phyloP scores from a whole-genome alignment of 2,329 filamentous ascomycete species.

The Macroventuria anomochaeta region DNA sequence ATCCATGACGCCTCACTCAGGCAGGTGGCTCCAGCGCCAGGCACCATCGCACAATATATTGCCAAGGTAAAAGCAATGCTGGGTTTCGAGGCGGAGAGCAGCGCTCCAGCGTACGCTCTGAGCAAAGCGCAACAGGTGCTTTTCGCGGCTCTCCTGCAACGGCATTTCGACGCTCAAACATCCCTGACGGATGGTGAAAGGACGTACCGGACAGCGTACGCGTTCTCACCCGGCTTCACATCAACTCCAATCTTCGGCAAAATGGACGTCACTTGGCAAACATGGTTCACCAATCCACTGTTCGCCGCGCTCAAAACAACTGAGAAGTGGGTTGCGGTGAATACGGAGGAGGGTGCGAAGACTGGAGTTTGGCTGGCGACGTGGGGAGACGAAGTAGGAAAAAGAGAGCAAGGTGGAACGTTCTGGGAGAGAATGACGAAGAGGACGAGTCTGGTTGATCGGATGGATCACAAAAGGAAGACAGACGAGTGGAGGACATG shows the following conservation, averaged over 20 bases:
- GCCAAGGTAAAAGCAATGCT: not conserved
- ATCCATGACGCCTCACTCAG: not conserved
- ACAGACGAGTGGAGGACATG: constrained; percentile 15
- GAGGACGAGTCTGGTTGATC: constrained; percentile 17
- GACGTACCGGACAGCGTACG: constrained; percentile 9
- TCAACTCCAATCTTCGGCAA: constrained; percentile 21
- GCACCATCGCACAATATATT: not conserved
- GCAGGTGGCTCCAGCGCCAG: not conserved
- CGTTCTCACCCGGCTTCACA: constrained; percentile 22
- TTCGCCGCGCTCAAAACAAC: constrained; percentile 19
- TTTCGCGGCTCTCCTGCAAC: constrained; percentile 17
- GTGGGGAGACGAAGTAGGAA: constrained; percentile 3
- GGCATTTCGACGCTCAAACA: constrained; percentile 12
- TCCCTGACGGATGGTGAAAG: not conserved
- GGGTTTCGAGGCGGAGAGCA: not conserved
- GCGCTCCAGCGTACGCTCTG: constrained; percentile 8
- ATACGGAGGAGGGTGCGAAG: constrained; percentile 22
- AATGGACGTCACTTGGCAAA: constrained; percentile 14
- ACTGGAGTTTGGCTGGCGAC: constrained; percentile 25
- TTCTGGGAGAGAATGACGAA: constrained; percentile 22
- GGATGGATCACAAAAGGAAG: constrained; percentile 4
- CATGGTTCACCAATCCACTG: constrained; percentile 18
- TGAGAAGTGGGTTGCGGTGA: constrained; percentile 15
- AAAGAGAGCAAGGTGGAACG: constrained; percentile 3
- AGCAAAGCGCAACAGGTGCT: constrained; percentile 27